Percentiles rank a stretch among this genome's conserved stretches.
These are phyloP conservation scores for Ustulina deusta DNA, from an alignment of 2,329 filamentous ascomycete genomes.

Conservation along the genomic window DNA sequence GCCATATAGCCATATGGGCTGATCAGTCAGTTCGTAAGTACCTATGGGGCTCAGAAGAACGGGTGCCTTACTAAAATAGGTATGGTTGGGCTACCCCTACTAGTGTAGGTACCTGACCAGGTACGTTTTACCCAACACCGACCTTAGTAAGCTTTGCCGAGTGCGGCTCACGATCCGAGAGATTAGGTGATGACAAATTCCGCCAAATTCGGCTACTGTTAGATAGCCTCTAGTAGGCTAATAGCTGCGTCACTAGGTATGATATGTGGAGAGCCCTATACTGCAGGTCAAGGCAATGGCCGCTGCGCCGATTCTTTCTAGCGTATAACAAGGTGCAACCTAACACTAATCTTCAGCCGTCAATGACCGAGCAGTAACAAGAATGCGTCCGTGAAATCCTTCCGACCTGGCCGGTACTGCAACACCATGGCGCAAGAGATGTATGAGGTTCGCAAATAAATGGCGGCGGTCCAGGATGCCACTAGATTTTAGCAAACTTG, in stretches of 20 bases:
- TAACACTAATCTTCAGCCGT: conserved; percentile 27
- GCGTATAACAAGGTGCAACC: no score
- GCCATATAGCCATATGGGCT: no score
- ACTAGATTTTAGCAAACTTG: conserved; percentile 17
- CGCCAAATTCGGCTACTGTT: conserved; percentile 19
- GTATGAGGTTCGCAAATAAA: conserved; percentile 19
- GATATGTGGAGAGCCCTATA: conserved; percentile 35
- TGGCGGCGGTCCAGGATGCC: conserved; percentile 11
- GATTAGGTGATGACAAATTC: conserved; percentile 39
- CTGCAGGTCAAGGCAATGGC: neutral
- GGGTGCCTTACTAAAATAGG: no score
- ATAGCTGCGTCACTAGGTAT: conserved; percentile 26
- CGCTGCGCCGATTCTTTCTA: conserved; percentile 25
- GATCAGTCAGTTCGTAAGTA: no score
- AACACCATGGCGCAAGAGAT: conserved; percentile 18
- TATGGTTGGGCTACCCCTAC: no score
- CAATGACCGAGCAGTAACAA: conserved; percentile 1
- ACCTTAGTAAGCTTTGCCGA: conserved; percentile 39
- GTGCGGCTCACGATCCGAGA: conserved; percentile 38
- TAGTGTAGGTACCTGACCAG: no score
- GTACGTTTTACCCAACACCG: no score
- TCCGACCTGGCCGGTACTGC: conserved; percentile 24
- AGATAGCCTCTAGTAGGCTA: conserved; percentile 21
- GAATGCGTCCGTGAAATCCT: conserved; percentile 29
- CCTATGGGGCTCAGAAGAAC: no score